Evolutionary conservation across 441 rosid species (phyloP).

Genomic region (Sinapis alba): DNA sequence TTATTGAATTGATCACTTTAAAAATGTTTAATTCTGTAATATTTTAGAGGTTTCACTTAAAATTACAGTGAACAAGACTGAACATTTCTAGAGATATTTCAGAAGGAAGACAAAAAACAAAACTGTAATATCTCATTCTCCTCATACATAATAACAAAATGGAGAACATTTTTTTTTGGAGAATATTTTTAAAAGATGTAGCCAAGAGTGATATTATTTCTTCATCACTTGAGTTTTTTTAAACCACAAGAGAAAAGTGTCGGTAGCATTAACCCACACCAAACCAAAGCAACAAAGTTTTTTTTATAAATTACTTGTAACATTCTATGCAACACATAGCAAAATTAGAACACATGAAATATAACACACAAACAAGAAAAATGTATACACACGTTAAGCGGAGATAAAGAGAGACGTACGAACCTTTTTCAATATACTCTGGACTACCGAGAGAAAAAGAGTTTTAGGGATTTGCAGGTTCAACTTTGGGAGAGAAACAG

Average conservation of each 20-base stretch:
- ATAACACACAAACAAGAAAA: neutral
- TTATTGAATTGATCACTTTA: neutral
- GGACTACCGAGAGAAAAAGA: neutral
- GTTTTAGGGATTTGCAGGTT: slow-evolving; percentile 39
- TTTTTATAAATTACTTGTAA: neutral
- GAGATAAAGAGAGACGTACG: slow-evolving; percentile 5
- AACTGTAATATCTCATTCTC: neutral
- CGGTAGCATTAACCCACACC: slow-evolving; percentile 6
- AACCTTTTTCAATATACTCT: neutral
- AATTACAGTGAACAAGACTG: neutral
- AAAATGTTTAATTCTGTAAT: neutral
- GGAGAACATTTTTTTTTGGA: slow-evolving; percentile 7
- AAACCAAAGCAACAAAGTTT: neutral
- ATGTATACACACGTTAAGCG: neutral
- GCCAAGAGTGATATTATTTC: neutral
- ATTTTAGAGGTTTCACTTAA: neutral
- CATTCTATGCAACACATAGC: slow-evolving; percentile 14
- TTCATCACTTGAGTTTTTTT: neutral
- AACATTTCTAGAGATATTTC: neutral
- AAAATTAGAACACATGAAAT: neutral
- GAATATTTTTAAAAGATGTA: neutral
- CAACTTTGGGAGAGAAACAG: slow-evolving; percentile 1
- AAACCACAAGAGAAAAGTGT: neutral
- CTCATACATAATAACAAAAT: neutral
- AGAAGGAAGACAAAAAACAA: neutral